These are phyloP conservation scores for Sicyos baderoa DNA, from an alignment of 306 rosid genomes.

Conservation along the genomic window DNA sequence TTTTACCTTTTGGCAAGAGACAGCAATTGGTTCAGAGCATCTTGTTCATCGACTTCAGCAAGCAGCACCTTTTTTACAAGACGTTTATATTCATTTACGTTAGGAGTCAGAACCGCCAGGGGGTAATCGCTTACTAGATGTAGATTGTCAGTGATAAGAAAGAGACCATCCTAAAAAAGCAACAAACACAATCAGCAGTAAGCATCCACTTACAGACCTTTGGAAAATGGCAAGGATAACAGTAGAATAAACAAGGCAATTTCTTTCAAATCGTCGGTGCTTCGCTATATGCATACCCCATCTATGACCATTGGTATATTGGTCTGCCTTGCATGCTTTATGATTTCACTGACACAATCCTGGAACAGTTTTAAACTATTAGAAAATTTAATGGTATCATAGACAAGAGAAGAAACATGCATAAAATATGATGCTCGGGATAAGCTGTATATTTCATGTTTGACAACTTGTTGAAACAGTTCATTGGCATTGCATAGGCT, in stretches of 20 bases:
- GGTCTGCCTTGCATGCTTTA: slow-evolving; percentile 60
- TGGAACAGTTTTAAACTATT: slow-evolving; percentile 30
- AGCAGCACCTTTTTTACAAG: slow-evolving; percentile 57
- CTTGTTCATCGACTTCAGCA: slow-evolving; percentile 50
- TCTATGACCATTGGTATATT: slow-evolving; percentile 69
- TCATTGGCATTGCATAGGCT: neutral
- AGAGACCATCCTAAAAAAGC: slow-evolving; percentile 70
- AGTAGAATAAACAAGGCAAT: slow-evolving; percentile 10
- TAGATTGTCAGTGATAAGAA: slow-evolving; percentile 61
- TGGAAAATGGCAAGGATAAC: neutral
- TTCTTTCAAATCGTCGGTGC: slow-evolving; percentile 3
- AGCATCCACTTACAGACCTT: slow-evolving; percentile 6
- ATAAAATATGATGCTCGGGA: neutral
- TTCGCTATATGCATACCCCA: slow-evolving; percentile 46
- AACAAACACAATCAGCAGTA: slow-evolving; percentile 5
- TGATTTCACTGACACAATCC: slow-evolving; percentile 72
- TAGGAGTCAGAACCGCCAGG: slow-evolving; percentile 80
- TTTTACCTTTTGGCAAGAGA: slow-evolving; percentile 59
- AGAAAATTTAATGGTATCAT: slow-evolving; percentile 19
- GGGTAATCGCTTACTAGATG: slow-evolving; percentile 73
- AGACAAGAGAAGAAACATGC: slow-evolving; percentile 8
- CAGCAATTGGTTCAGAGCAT: slow-evolving; percentile 44
- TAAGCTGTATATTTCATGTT: neutral
- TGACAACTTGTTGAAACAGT: neutral
- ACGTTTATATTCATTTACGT: slow-evolving; percentile 77